Percentiles rank a stretch among this genome's conserved stretches.
These are phyloP conservation scores for Ascomycota sp. DNA, from an alignment of 2,329 filamentous ascomycete genomes.

Conservation along the genomic window DNA sequence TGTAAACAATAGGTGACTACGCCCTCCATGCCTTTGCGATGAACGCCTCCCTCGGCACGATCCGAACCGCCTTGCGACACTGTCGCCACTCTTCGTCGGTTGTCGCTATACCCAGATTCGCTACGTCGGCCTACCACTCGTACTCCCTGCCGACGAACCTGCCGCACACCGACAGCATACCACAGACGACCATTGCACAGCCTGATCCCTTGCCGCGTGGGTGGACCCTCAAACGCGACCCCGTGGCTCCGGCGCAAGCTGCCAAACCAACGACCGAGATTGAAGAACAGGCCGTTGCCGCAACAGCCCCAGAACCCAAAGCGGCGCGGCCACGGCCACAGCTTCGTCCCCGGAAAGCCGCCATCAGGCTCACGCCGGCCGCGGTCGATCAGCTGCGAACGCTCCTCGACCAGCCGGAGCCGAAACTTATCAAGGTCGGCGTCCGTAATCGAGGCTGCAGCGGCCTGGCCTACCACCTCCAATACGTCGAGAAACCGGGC, in stretches of 20 bases:
- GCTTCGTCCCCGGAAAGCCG: constrained; percentile 55
- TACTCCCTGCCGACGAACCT: constrained; percentile 25
- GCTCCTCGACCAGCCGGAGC: constrained; percentile 63
- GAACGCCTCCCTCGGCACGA: constrained; percentile 14
- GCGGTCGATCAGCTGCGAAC: constrained; percentile 59
- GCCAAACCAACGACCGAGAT: constrained; percentile 10
- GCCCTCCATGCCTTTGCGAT: constrained; percentile 2
- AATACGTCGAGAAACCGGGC: constrained; percentile 81
- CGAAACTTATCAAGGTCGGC: constrained; percentile 82
- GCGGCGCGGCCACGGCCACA: constrained; percentile 16
- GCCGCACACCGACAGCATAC: constrained; percentile 19
- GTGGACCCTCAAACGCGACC: constrained; percentile 13
- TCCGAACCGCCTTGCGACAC: constrained; percentile 18
- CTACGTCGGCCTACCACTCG: constrained; percentile 23
- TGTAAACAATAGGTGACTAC: not conserved
- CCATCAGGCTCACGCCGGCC: constrained; percentile 61
- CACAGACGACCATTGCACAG: constrained; percentile 24
- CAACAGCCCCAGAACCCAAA: constrained; percentile 41
- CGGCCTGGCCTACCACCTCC: constrained; percentile 75
- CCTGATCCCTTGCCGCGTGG: constrained; percentile 22
- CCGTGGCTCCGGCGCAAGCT: constrained; percentile 2
- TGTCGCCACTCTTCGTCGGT: constrained; percentile 18
- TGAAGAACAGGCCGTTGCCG: constrained; percentile 24
- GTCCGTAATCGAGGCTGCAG: constrained; percentile 89
- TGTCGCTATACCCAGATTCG: constrained; percentile 15